phyloP scores from a whole-genome alignment of 805 yeast species.

The Lipomyces anomalus region DNA sequence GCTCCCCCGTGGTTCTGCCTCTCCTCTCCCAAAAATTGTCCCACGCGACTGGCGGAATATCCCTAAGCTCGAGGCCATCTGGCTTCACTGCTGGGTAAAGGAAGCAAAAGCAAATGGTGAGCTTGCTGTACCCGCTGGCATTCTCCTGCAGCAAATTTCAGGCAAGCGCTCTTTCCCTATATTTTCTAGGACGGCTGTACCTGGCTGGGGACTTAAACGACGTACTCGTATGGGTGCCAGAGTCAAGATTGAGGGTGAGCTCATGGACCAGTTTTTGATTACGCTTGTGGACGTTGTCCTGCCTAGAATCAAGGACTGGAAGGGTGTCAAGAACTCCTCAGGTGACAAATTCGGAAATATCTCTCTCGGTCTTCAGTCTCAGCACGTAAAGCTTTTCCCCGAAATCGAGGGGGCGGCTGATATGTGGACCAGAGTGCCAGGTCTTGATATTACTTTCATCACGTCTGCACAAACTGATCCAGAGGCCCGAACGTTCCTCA shows the following conservation, averaged over 20 bases:
- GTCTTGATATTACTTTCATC: conserved; percentile 76
- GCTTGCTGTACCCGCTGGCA: conserved; percentile 65
- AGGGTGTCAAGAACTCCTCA: conserved; percentile 65
- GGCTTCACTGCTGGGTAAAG: conserved; percentile 70
- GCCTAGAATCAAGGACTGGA: conserved; percentile 85
- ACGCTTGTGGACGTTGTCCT: conserved; percentile 88
- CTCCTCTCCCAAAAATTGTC: conserved; percentile 66
- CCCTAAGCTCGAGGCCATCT: conserved; percentile 64
- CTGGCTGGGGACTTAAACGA: conserved; percentile 78
- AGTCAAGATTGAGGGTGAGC: conserved; percentile 66
- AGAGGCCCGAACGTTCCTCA: conserved; percentile 78
- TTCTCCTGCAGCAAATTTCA: conserved; percentile 90
- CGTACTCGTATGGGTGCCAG: conserved; percentile 92
- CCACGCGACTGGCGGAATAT: conserved; percentile 64
- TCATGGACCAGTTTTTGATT: conserved; percentile 76
- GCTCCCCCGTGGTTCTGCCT: conserved; percentile 69
- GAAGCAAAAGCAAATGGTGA: conserved; percentile 63
- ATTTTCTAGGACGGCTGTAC: conserved; percentile 71
- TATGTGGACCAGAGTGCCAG: conserved; percentile 79
- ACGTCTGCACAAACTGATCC: conserved; percentile 87
- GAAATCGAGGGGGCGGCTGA: conserved; percentile 89
- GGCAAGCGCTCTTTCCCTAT: conserved; percentile 74
- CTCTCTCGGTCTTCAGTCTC: conserved; percentile 73
- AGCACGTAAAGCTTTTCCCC: conserved; percentile 78
- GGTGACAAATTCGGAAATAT: conserved; percentile 87